Base-by-base conservation (phyloP, 2,329 filamentous ascomycete species). In the Stachybotrys elegans region DNA sequence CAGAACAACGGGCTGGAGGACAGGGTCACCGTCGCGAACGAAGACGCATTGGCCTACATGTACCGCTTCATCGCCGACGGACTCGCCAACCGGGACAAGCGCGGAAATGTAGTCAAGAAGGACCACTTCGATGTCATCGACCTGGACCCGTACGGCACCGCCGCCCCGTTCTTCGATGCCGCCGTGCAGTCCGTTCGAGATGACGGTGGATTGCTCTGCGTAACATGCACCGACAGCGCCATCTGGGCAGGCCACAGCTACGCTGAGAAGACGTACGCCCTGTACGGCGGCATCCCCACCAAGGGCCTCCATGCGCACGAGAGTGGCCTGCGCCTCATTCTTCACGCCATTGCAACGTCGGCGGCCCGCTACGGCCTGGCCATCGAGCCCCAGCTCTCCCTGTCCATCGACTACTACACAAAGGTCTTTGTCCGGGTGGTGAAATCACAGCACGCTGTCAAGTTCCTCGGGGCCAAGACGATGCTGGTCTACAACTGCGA, bases 211-310 rank as follows among this genome's bases (percentile, higher is more conserved):
- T 73, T 98, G 31, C 76, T 98, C 5, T 96, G 91, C 61, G 86
- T 98, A 5, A 98, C 93, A 2, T 98, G 93, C 66, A 98, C 93
- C 0, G 93, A 98, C 63, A 91, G 92, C 9, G 90, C 87, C 9
- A 88, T 98, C 3, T 98, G 91, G 78, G 92, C 92, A 2, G 95
- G 92, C 1, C 87, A 88, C 54, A 89, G 91, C 44, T 98, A 97
- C 59, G 83, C 88, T 2, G 93, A 98, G 63, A 98, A 98, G 71
- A 81, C 89, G 4, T 98, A 84, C 62, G 84, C 92, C 1, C 73
- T 95, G n/a, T 98, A 98, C 58, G 93, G 93, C 4, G 93, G 93
- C 25, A 71, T 91, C 14, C 89, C 93, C 0, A 69, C 92, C 48
- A 95, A 95, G 67, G 91, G 90, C 1, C 73, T 79, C 40, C 84